Evolutionary conservation across 164 flowering plant species (phyloP), one percentile per base, ranked within the genome.

Genomic region (Stephania japonica): DNA sequence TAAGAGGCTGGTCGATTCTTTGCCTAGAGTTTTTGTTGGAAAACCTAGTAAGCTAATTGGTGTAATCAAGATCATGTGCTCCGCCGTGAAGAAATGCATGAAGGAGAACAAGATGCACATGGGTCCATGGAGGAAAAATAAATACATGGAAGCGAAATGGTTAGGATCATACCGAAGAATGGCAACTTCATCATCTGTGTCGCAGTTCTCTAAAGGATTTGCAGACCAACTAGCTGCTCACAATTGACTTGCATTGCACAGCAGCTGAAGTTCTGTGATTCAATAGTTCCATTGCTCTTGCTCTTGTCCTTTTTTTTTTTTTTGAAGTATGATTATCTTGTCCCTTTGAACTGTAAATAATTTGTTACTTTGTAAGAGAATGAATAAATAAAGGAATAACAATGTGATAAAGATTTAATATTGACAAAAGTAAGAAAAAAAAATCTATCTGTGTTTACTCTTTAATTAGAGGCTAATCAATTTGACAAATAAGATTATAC

Each of bases 61-160:
- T 6, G 5, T 91, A 74, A 82, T 89, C 56, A 90, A 89, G 86
- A 86, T 88, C 9, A 12, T 91, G 59, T 90, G 97, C 62, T 69
- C 78, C 0, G 92, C 93, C 0, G 89, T 92, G 2, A 93, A 95
- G 77, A 87, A 76, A 75, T 90, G 97, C 83, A 89, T 90, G 94
- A 89, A 90, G 81, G 91, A 91, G 78, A 95, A 85, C 77, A 91
- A 90, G 71, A 91, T 95, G 92, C 97, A 93, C 76, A 73, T 90
- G 81, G 97, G 83, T 2, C 98, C 99, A 6, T 93, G 98, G 99
- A 87, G 99, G 73, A 93, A 87, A 80, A 87, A 90, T 18, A 87
- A 83, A 72, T 93, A 93, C 78, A 84, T 93, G 92, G 85, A 87
- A 72, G 96, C 96, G 6, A 95, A 95, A 77, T 95, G 99, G 99